Base-by-base conservation (phyloP, 2,329 filamentous ascomycete genomes). In the Albophoma yamanashiensis region DNA sequence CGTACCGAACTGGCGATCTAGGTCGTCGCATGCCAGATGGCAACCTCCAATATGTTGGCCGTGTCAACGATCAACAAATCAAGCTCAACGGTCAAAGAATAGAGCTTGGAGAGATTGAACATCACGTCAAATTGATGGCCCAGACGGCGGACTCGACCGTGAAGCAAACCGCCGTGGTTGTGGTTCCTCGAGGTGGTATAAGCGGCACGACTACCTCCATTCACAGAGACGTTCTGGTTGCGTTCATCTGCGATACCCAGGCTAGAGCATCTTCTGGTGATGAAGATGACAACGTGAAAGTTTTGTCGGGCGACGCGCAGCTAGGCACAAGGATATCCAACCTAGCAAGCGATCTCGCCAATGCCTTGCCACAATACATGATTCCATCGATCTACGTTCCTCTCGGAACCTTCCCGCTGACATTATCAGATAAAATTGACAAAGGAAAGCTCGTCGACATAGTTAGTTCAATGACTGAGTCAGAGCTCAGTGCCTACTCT, bases 31-130 rank as follows among this genome's bases (percentile, higher is more conserved):
- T 56, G 53, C 53, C 53, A 8, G 53, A 56, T n/a, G 53, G 53
- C 9, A 56, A 56, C 53, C 34, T 56, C 9, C 53, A 56, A 17
- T 56, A 56, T n/a, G 53, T 56, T 4, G 34, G 53, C 36, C 31
- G 53, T 17, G 53, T 56, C n/a, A 56, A 56, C 22, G 53, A 56
- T 14, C 53, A 39, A 39, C 53, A 56, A 15, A 58, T 62, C 56
- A 66, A 66, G 55, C 60, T 64, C 31, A 60, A 62, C 6, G 63
- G 63, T 15, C 63, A 63, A 47, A 56, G 66, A 38, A 45, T 66
- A n/a, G 66, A 68, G 59, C 61, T 64, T 0, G 65, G 57, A 20
- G 66, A 68, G 25, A 56, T 68, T 27, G 62, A 65, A 52, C 55
- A 61, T 25, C 60, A 63, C 9, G 53, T 56, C 20, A 56, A 42